These are phyloP conservation scores for Thamnidium elegans DNA, from an alignment of 192 early-diverging fungal species.

Conservation along the genomic window DNA sequence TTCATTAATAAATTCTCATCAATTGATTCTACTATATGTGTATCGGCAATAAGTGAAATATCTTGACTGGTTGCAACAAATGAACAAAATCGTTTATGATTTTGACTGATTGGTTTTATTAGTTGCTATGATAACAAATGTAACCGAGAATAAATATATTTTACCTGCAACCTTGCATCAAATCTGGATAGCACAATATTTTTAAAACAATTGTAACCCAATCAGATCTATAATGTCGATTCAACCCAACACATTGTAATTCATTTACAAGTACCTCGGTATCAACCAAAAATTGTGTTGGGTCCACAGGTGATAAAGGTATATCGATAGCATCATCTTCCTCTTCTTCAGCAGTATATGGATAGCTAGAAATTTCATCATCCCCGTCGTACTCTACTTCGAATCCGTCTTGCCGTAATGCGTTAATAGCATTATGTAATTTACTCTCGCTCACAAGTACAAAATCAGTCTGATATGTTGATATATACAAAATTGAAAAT, in stretches of 20 bases:
- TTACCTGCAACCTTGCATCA: constrained; percentile 35
- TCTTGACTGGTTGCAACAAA: constrained; percentile 63
- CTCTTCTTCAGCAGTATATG: constrained; percentile 3
- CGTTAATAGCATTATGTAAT: constrained; percentile 48
- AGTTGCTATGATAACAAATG: neutral
- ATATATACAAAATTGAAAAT: constrained; percentile 70
- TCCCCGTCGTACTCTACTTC: constrained; percentile 21
- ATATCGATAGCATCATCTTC: neutral
- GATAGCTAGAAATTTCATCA: constrained; percentile 28
- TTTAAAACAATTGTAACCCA: constrained; percentile 55
- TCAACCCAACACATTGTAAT: constrained; percentile 59
- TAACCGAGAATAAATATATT: neutral
- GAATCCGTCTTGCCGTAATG: constrained; percentile 42
- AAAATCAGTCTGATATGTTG: constrained; percentile 70
- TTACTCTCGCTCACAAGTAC: constrained; percentile 63
- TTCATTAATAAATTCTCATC: constrained; percentile 46
- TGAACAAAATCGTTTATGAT: constrained; percentile 54
- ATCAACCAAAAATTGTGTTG: neutral
- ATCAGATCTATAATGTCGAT: constrained; percentile 49
- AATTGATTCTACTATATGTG: constrained; percentile 47
- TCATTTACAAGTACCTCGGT: constrained; percentile 45
- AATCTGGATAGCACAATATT: constrained; percentile 58
- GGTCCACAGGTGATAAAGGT: neutral
- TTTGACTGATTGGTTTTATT: neutral
- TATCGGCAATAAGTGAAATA: constrained; percentile 64